Evolutionary conservation across 371 early-diverging fungal genomes (phyloP), one percentile per base, ranked within the genome.

Genomic region (Rhizomucor pusillus): DNA sequence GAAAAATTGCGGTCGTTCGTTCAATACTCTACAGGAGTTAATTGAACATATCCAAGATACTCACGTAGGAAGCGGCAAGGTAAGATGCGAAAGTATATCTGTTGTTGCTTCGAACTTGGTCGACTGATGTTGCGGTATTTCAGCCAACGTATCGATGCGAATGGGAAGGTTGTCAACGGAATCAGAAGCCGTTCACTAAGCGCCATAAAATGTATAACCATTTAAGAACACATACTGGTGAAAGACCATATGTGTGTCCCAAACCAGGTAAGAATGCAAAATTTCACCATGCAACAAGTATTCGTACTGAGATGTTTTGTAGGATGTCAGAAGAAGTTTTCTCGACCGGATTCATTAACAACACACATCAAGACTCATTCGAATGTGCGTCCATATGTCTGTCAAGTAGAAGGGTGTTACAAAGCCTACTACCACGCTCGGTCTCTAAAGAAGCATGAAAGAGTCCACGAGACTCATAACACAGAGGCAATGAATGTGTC

Each of bases 331-430:
- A 94, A 94, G 58, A 78, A 79, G 39, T 94, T 94, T 56, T 88
- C 91, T 6, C 75, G 95, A 25, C 92, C 90, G 37, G 95, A 95
- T 64, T 92, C 92, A 5, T 75, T 95, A 34, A 88, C 90, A 25
- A 92, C 93, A 10, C 95, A 95, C 55, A 80, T 90, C 41, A 90
- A 91, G 70, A 93, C 93, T 0, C 94, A 94, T 61, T 88, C 89
- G 5, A 88, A 87, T 53, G 67, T 88, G 43, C 80, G 89, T 29
- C 91, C 91, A 0, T 89, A 71, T 59, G 67, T 81, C 14, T 91
- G 91, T 53, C 47, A 63, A 6, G 59, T 70, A 3, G 68, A 82
- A 36, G 79, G 75, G 14, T 91, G 91, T 58, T 75, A 79, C 18
- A 89, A 89, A 57, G 86, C 90, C 5, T 90, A 89, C 64, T 91